Evolutionary conservation across 2,329 filamentous ascomycete species (phyloP), one percentile per base, ranked within the genome.

Genomic region (Zymoseptoria ardabiliae): DNA sequence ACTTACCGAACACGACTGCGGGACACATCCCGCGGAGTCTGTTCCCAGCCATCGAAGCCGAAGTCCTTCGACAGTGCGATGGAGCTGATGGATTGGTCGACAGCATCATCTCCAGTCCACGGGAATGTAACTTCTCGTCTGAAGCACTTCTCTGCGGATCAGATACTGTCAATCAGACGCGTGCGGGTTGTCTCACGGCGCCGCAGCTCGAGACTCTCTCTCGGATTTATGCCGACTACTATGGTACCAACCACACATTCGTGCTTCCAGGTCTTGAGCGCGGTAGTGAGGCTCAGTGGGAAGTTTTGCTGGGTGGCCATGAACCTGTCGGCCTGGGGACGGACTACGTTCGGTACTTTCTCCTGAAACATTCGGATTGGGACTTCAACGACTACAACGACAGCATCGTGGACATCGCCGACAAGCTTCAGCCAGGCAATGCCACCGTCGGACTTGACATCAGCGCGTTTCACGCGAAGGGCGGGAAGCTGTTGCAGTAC

Each of bases 31-130:
- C 76, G 0, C 59, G 73, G 19, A 54, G 66, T 7, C 61, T 78
- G n/a, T 82, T 82, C 72, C 61, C 73, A 0, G 63, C 74, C 0
- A 75, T 85, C 8, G 74, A 70, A 3, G 70, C 70, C 0, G 77
- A 80, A 54, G 73, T 82, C 2, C 59, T 78, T 2, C 69, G 66
- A n/a, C 80, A 83, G 66, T 83, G 81, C 63, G 81, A 84, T 62
- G 67, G 56, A 1, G 69, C 77, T 22, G 81, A 83, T 60, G 80
- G 81, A 1, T 69, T 81, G 0, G 62, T 69, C 1, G 81, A 84
- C 59, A 75, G 74, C 17, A 81, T 83, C 58, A 73, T 84, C 50
- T 78, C 77, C 55, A 72, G 76, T 22, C 78, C 81, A 0, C 68
- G 71, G 6, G 69, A 71, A 8, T 84, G 81, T 66, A 66, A 74